Base-by-base conservation (phyloP, 2,329 filamentous ascomycete species). In the Emmonsiellopsis sp. region DNA sequence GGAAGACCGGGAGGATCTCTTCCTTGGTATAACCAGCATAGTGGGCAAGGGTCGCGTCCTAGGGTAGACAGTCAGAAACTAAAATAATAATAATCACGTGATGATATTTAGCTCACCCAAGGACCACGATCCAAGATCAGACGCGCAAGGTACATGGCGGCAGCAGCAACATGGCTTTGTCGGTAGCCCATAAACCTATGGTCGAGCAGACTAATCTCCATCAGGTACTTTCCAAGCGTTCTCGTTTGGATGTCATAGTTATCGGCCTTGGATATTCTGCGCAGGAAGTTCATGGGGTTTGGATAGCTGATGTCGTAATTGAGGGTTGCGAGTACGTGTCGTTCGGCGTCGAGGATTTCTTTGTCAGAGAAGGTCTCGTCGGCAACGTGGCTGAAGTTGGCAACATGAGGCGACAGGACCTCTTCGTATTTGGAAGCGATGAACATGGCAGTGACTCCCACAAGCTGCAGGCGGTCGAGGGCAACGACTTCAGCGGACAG, bases 281-380 rank as follows among this genome's bases (percentile, higher is more conserved):
- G 89, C 57, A 98, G 83, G 77, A 98, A 98, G 80, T 98, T 98
- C 93, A 98, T 98, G 20, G 93, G 93, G 74, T 98, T 98, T 54
- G 93, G 93, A 68, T 96, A 98, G 77, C 91, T 96, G 59, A 98
- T 83, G 69, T 98, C 92, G 71, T 96, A 98, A 75, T 96, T 86
- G 57, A 98, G 81, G 5, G 90, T 90, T 60, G 83, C 82, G 51
- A 98, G 84, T 60, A 98, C 85, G 69, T 94, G 95, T 61, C 93
- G 87, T 74, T 98, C 93, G n/a, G 93, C 93, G 66, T 89, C 92
- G 40, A 98, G 80, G 61, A 98, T 97, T 75, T 98, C 93, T 45
- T 88, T 84, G 70, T 96, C 92, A 4, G 84, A 87, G 73, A 97
- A 98, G 54, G 92, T 93, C 71, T 97, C 90, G 65, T 98, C 93